Evolutionary conservation across 116 monocot genomes (phyloP), one percentile per base, ranked within the genome.

Genomic region (Iris pallida): DNA sequence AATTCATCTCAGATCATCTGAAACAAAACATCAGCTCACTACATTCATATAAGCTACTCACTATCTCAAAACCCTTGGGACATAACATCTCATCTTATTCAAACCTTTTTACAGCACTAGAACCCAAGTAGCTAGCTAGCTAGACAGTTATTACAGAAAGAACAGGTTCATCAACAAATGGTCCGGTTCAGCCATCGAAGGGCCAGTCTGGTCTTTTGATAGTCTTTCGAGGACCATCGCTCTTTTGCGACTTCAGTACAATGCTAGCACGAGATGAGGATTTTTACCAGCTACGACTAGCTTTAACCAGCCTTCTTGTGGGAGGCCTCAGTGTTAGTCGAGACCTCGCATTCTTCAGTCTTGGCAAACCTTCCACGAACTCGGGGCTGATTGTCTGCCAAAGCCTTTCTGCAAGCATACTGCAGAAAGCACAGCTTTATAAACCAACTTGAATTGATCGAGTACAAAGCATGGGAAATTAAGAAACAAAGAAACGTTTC

Each of bases 371-470:
- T 84, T 64, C 95, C 95, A 6, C 91, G 77, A 16, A 96, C 80
- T 44, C 91, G 79, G 0, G 96, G 89, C 73, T 96, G 91, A 19
- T 79, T 89, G 45, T 96, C 96, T 48, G 95, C 95, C 8, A 96
- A 74, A 40, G 95, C 89, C 65, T 96, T 96, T 82, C 91, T 83
- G 82, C 95, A 96, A 57, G 95, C 95, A 73, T 91, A 96, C 95
- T 96, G 82, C 68, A 70, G 42, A 63, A 77, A 14, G 30, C 30
- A 30, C 3, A 30, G 30, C 30, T 30, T 30, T 30, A 30, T 30
- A 30, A 30, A 30, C 30, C 30, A 30, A 30, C 3, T 30, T 3
- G 30, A 30, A 30, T 30, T 30, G 30, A 30, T 30, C 30, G 30
- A 30, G 3, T 30, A 30, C 30, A 30, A 30, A 30, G 30, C 30